Evolutionary conservation across 192 early-diverging fungal genomes (phyloP).

Genomic region (Coemansia asiatica): DNA sequence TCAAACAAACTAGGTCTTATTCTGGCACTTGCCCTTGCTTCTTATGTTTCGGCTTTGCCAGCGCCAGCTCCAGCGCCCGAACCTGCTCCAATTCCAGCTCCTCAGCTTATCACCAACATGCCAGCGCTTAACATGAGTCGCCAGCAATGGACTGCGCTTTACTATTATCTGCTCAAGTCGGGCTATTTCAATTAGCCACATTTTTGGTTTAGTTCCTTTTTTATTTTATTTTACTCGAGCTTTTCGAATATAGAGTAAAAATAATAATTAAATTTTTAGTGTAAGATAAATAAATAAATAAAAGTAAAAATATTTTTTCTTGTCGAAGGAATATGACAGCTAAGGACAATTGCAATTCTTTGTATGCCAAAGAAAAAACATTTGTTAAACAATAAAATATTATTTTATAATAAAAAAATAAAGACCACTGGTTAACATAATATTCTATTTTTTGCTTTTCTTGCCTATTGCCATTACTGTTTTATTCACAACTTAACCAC

Average conservation of each 20-base stretch:
- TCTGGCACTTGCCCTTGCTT: slow-evolving; percentile 4
- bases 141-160: slow-evolving; percentile 17
- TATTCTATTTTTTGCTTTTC: not conserved
- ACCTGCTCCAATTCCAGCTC: slow-evolving; percentile 3
- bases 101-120: slow-evolving; percentile 18
- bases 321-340: too few species aligned
- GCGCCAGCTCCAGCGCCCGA: not conserved
- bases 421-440: too few species aligned
- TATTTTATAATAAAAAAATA: too few species aligned
- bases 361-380: too few species aligned
- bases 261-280: not conserved
- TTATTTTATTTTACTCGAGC: not conserved
- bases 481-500: not conserved
- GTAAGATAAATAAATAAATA: not conserved
- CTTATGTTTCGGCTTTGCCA: not conserved
- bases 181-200: slow-evolving; percentile 9
- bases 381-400: too few species aligned
- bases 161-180: slow-evolving; percentile 10
- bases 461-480: not conserved
- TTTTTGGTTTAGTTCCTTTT: not conserved
- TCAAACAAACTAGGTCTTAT: not conserved
- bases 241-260: not conserved
- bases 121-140: slow-evolving; percentile 16
- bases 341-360: too few species aligned
- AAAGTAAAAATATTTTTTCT: not conserved